Conservation (phyloP, 2,329 filamentous ascomycete species). For the Diaporthe nobilis region DNA sequence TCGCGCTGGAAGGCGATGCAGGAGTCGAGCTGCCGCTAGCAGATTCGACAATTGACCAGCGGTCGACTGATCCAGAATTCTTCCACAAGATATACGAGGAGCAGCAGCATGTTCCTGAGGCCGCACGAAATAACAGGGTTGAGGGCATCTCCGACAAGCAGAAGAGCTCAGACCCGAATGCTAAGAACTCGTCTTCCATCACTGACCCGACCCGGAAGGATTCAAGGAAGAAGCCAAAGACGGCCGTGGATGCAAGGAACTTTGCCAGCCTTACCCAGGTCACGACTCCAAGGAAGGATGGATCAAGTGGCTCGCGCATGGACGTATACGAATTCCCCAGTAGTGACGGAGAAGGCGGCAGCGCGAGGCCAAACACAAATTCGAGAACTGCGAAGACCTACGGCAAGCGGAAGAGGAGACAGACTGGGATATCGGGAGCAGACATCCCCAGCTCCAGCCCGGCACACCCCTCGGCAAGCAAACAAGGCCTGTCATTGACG, state of each 20-base stretch:
- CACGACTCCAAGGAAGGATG: slow-evolving; percentile 48
- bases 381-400: slow-evolving; percentile 19
- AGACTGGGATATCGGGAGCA: background rate
- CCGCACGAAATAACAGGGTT: slow-evolving; percentile 6
- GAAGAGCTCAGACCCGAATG: slow-evolving; percentile 30
- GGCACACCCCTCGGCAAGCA: background rate
- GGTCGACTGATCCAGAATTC: slow-evolving; percentile 63
- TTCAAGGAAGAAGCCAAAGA: slow-evolving; percentile 34
- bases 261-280: slow-evolving; percentile 51
- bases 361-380: slow-evolving; percentile 27
- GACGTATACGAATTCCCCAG: slow-evolving; percentile 63
- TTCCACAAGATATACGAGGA: slow-evolving; percentile 64
- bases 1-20: slow-evolving; percentile 14
- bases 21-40: slow-evolving; percentile 10
- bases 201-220: slow-evolving; percentile 47
- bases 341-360: slow-evolving; percentile 52
- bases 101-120: slow-evolving; percentile 53
- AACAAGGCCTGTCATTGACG: background rate
- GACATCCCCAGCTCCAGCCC: slow-evolving; percentile 15
- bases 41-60: slow-evolving; percentile 43
- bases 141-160: slow-evolving; percentile 5
- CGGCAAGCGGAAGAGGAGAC: slow-evolving; percentile 43
- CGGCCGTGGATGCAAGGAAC: slow-evolving; percentile 32
- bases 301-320: slow-evolving; percentile 43
- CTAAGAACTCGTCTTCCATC: slow-evolving; percentile 44